Evolutionary conservation across 441 rosid genomes (phyloP), one percentile per base, ranked within the genome.

Genomic region (Mallotus repandus): DNA sequence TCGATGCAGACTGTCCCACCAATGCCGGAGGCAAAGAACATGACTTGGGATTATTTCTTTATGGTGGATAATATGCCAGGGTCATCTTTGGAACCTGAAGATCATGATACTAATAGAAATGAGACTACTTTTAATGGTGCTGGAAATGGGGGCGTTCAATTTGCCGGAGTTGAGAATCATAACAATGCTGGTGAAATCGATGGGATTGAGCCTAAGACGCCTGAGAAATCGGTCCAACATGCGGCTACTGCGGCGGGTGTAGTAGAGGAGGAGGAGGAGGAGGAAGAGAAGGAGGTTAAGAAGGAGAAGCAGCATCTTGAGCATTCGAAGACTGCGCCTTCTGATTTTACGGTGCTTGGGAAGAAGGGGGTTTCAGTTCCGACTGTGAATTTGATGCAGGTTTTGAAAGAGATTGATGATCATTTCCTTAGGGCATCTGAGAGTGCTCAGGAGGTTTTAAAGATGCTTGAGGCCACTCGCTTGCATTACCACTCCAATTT

Each of bases 401-500:
- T 93, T 14, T 90, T 91, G 77, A 69, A 46, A 55, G 83, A 80
- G 67, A 85, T 95, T 82, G 99, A 95, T 91, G 96, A 93, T 81
- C 88, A 84, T 77, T 95, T 95, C 80, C 81, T 93, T 66, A 88
- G 84, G 81, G 96, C 98, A 29, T 95, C 89, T 6, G 95, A 95
- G 77, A 89, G 90, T 78, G 98, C 97, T n/a, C 95, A 89, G 46
- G 96, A 88, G 63, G 97, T 95, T 70, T 89, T 89, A 0, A 95
- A 88, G 85, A 87, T 95, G 95, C 82, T 95, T 74, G 99, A 95
- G 84, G 96, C 96, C 32, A 91, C 96, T 49, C 87, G 97, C 79
- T 74, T 95, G 75, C 98, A 93, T 85, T 95, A 91, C 81, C 98
- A 95, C 76, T 91, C 99, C 21, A 95, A 95, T 83, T 95, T 91